These are phyloP conservation scores for Lepiota brunneoincarnata DNA, from an alignment of 768 basidiomycete genomes.

Conservation along the genomic window DNA sequence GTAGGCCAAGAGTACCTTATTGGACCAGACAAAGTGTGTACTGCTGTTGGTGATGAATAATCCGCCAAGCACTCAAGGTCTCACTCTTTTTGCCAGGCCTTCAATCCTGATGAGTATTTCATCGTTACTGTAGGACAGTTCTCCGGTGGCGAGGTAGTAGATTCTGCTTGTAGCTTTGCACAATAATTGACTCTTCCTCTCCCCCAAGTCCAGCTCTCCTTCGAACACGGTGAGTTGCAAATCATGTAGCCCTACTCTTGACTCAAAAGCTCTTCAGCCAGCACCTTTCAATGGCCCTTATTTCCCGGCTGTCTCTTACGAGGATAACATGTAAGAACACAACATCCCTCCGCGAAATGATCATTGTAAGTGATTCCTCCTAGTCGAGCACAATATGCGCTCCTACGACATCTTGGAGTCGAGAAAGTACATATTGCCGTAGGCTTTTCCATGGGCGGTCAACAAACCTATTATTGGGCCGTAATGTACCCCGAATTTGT, in stretches of 20 bases:
- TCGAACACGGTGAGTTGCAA: slow-evolving; percentile 48
- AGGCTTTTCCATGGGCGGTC: slow-evolving; percentile 63
- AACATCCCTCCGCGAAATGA: neutral
- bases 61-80: neutral
- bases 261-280: slow-evolving; percentile 32
- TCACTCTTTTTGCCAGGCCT: slow-evolving; percentile 27
- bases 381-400: slow-evolving; percentile 54
- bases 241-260: neutral
- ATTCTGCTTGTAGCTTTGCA: neutral
- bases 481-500: slow-evolving; percentile 54
- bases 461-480: slow-evolving; percentile 59
- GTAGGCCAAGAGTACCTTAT: slow-evolving; percentile 45
- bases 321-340: slow-evolving; percentile 52
- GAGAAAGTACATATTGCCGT: slow-evolving; percentile 43
- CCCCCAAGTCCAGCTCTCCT: slow-evolving; percentile 52
- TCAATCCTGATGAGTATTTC: slow-evolving; percentile 52
- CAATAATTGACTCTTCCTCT: neutral
- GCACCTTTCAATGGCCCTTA: slow-evolving; percentile 56
- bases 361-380: neutral
- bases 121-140: slow-evolving; percentile 57
- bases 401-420: slow-evolving; percentile 47
- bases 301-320: slow-evolving; percentile 54
- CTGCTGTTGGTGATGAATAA: neutral
- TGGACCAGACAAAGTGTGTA: slow-evolving; percentile 45
- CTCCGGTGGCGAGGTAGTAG: slow-evolving; percentile 53